phyloP scores from a whole-genome alignment of 2,329 filamentous ascomycete genomes.

The Teratosphaeria nubilosa region DNA sequence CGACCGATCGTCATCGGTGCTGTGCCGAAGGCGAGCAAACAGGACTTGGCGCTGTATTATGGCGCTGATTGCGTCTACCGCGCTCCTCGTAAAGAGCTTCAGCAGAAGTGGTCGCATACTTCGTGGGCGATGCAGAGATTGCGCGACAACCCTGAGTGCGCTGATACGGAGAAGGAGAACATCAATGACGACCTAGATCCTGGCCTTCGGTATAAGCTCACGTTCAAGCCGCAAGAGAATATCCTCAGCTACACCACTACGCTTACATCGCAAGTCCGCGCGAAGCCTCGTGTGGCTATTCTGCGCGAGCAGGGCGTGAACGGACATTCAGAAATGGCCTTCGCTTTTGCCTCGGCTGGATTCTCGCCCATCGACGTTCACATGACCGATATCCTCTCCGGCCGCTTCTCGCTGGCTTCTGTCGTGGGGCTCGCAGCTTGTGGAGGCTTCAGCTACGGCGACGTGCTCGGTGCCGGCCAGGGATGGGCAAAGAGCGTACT shows the following conservation, averaged over 20 bases:
- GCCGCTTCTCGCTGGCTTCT: constrained; percentile 65
- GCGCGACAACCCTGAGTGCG: constrained; percentile 78
- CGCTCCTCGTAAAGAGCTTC: constrained; percentile 60
- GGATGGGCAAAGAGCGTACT: constrained; percentile 94
- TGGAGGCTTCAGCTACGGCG: constrained; percentile 91
- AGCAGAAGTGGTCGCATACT: constrained; percentile 80
- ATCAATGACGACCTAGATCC: constrained; percentile 68
- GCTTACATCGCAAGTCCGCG: constrained; percentile 50
- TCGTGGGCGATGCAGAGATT: constrained; percentile 86
- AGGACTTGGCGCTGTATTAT: constrained; percentile 67
- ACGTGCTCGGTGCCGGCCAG: constrained; percentile 85
- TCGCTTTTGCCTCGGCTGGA: constrained; percentile 82
- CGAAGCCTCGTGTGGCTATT: constrained; percentile 72
- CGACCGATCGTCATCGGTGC: constrained; percentile 77
- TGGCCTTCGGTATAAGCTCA: constrained; percentile 75
- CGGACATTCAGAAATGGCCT: constrained; percentile 94
- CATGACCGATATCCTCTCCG: constrained; percentile 84
- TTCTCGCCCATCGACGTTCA: constrained; percentile 90
- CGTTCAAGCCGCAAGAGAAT: constrained; percentile 67
- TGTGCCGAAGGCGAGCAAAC: constrained; percentile 58
- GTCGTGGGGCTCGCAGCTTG: constrained; percentile 90
- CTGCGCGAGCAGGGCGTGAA: constrained; percentile 94
- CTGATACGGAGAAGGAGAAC: constrained; percentile 69
- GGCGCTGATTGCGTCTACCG: constrained; percentile 58
- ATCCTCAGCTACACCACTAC: constrained; percentile 59